phyloP scores from a whole-genome alignment of 495 filamentous ascomycete genomes.

The Xylaria longipes region DNA sequence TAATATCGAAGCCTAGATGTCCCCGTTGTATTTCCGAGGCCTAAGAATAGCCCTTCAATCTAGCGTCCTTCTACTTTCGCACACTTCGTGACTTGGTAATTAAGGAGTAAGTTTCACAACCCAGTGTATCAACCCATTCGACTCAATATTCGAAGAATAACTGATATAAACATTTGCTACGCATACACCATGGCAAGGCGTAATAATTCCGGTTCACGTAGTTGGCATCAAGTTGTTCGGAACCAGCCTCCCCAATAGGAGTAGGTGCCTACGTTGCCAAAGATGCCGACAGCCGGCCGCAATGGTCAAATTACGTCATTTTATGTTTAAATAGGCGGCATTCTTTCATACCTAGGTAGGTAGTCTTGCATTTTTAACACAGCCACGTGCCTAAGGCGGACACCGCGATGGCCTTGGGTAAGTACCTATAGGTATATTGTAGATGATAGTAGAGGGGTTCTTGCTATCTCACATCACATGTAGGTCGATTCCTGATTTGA shows the following conservation, averaged over 20 bases:
- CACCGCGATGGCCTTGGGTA: neutral
- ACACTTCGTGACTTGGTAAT: neutral
- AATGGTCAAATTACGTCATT: conserved; percentile 25
- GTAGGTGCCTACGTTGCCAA: neutral
- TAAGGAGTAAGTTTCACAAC: neutral
- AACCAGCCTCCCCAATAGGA: neutral
- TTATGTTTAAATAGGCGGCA: neutral
- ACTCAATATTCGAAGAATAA: neutral
- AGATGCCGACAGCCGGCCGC: conserved; percentile 8
- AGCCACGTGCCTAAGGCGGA: neutral
- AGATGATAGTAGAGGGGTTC: neutral
- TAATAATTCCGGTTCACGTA: neutral
- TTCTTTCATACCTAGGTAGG: neutral
- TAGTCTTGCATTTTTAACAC: neutral
- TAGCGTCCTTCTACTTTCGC: neutral
- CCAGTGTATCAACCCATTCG: neutral
- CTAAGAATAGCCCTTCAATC: neutral
- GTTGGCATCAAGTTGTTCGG: neutral
- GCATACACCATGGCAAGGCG: neutral
- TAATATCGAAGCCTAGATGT: neutral
- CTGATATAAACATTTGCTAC: neutral
- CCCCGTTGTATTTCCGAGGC: neutral
- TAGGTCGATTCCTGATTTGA: neutral
- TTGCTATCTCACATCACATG: neutral
- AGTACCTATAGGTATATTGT: neutral